A percentile compares a stretch with the other conserved stretches of the same genome.
Evolutionary conservation across 495 filamentous ascomycete genomes (phyloP).

Genomic region (Aspergillus baeticus): DNA sequence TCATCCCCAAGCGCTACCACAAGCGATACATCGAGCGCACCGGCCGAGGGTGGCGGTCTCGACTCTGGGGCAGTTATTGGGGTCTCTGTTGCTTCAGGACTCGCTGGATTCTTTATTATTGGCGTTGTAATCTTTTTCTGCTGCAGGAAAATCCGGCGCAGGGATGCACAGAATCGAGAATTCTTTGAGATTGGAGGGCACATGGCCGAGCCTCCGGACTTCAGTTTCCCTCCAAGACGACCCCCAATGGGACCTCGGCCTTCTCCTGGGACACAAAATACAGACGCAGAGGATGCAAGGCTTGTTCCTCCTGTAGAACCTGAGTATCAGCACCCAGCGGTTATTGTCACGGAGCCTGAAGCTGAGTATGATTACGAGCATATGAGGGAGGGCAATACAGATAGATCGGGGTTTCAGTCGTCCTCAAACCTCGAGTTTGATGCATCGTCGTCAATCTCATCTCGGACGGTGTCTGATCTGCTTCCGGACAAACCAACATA

Average conservation of each 20-base stretch:
- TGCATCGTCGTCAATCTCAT: slow-evolving; percentile 27
- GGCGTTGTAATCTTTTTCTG: slow-evolving; percentile 36
- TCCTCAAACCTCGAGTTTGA: slow-evolving; percentile 34
- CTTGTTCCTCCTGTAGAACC: slow-evolving; percentile 18
- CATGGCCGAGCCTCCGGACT: slow-evolving; percentile 43
- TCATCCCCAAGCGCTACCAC: slow-evolving; percentile 7
- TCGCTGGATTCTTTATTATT: slow-evolving; percentile 41
- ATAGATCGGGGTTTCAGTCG: slow-evolving; percentile 28
- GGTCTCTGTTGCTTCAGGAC: slow-evolving; percentile 40
- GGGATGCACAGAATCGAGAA: slow-evolving; percentile 22
- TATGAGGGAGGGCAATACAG: slow-evolving; percentile 6
- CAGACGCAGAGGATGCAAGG: slow-evolving; percentile 20
- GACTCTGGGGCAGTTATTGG: slow-evolving; percentile 39
- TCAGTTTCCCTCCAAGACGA: slow-evolving; percentile 24
- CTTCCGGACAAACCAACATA: slow-evolving; percentile 26
- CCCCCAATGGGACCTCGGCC: slow-evolving; percentile 18
- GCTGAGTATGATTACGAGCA: slow-evolving; percentile 1
- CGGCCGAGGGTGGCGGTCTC: slow-evolving; percentile 18
- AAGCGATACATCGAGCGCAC: neutral
- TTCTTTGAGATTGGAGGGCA: slow-evolving; percentile 44
- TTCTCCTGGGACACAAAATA: slow-evolving; percentile 8
- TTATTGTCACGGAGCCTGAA: slow-evolving; percentile 18
- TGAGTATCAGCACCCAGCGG: slow-evolving; percentile 20
- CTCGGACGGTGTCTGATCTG: slow-evolving; percentile 34
- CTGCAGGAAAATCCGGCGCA: slow-evolving; percentile 31